phyloP scores from a whole-genome alignment of 2,329 filamentous ascomycete species.

The Monosporascus sp. region DNA sequence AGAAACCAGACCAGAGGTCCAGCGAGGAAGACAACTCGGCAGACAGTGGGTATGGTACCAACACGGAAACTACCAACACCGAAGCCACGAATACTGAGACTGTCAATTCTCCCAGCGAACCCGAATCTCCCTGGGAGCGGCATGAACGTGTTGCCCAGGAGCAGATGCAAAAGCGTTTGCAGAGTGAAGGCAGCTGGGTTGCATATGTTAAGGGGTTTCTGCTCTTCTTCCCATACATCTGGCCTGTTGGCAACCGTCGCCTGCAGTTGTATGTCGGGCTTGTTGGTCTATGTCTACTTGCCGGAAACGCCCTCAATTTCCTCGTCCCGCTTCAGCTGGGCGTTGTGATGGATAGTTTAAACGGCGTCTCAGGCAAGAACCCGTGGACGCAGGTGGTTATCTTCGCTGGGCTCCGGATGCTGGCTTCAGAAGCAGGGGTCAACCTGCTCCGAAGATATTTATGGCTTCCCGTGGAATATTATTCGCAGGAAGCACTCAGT shows the following conservation, averaged over 20 bases:
- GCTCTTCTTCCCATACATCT: conserved; percentile 74
- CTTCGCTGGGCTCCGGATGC: conserved; percentile 46
- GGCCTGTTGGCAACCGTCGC: conserved; percentile 60
- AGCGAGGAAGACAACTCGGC: conserved; percentile 20
- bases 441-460: conserved; percentile 49
- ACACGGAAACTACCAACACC: conserved; percentile 32
- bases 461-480: conserved; percentile 54
- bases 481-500: conserved; percentile 48
- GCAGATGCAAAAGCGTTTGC: conserved; percentile 61
- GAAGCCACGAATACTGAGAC: conserved; percentile 26
- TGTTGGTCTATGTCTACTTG: conserved; percentile 63
- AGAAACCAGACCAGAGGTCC: conserved; percentile 26
- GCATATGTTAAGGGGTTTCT: conserved; percentile 70
- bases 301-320: conserved; percentile 67
- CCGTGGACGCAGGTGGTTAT: conserved; percentile 48
- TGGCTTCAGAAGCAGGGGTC: conserved; percentile 49
- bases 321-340: conserved; percentile 78
- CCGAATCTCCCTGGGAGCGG: conserved; percentile 51
- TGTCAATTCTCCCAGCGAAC: conserved; percentile 28
- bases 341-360: conserved; percentile 67
- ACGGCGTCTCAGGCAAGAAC: conserved; percentile 39
- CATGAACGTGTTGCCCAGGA: conserved; percentile 48
- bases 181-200: conserved; percentile 71
- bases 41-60: conserved; percentile 38
- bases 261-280: conserved; percentile 65